Percentiles rank a stretch among this genome's conserved stretches.
These are phyloP conservation scores for Eucalyptus pumila DNA, from an alignment of 345 rosid species.

Conservation along the genomic window DNA sequence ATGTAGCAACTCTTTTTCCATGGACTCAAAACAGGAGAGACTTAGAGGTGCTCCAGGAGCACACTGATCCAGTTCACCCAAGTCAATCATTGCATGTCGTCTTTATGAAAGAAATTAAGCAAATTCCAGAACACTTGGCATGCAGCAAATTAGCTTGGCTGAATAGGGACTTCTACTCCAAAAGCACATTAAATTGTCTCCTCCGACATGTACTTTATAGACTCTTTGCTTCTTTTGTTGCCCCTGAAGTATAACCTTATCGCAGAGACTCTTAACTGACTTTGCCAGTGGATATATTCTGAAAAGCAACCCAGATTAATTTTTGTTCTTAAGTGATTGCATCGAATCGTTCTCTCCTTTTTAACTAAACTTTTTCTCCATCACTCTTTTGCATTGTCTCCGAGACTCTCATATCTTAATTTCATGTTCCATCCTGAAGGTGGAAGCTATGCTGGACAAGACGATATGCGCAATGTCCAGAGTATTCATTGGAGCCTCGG, in stretches of 20 bases:
- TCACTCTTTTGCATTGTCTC: background rate
- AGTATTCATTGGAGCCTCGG: slow-evolving; percentile 71
- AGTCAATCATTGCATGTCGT: background rate
- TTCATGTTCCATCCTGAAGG: slow-evolving; percentile 24
- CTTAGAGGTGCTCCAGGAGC: background rate
- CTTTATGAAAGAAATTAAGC: background rate
- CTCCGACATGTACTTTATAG: background rate
- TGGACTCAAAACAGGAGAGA: background rate
- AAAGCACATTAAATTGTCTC: background rate
- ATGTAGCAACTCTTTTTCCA: background rate
- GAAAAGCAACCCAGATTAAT: background rate
- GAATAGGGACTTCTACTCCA: background rate
- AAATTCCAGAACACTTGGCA: background rate
- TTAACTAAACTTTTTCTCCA: background rate
- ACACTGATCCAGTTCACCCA: background rate
- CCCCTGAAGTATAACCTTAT: background rate
- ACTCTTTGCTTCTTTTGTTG: background rate
- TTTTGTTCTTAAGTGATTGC: background rate
- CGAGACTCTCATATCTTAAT: background rate
- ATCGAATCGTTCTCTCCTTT: background rate
- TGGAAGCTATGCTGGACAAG: slow-evolving; percentile 96
- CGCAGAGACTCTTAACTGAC: background rate
- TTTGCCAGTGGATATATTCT: background rate
- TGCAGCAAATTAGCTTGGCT: background rate
- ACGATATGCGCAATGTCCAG: slow-evolving; percentile 69